These are phyloP conservation scores for Gamarada debralockiae DNA, from an alignment of 495 filamentous ascomycete species.

Conservation along the genomic window DNA sequence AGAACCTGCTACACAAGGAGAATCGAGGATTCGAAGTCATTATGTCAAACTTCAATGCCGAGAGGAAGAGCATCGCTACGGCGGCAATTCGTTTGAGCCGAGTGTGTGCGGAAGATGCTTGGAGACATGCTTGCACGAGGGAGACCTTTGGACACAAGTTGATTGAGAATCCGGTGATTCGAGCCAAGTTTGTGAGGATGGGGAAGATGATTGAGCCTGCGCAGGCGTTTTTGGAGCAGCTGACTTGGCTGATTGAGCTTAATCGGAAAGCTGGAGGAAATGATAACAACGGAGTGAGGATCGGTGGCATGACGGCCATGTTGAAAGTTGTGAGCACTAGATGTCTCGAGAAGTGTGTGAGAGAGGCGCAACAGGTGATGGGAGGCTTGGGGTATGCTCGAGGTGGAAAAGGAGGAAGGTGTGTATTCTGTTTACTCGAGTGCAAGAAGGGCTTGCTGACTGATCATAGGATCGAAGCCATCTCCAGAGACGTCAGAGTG, in stretches of 20 bases:
- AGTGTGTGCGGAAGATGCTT: constrained; percentile 45
- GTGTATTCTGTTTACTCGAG: neutral
- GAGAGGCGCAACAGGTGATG: constrained; percentile 29
- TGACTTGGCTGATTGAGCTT: constrained; percentile 27
- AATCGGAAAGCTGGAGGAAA: constrained; percentile 34
- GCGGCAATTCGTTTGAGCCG: constrained; percentile 40
- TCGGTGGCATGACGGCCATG: constrained; percentile 40
- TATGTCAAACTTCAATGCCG: constrained; percentile 50
- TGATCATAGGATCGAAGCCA: constrained; percentile 29
- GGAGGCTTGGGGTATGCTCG: constrained; percentile 30
- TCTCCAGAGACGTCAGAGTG: constrained; percentile 34
- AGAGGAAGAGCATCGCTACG: constrained; percentile 40
- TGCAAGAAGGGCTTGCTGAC: constrained; percentile 4
- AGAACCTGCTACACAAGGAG: constrained; percentile 40
- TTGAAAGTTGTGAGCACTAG: constrained; percentile 24
- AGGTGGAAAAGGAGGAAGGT: constrained; percentile 31
- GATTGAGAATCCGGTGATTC: constrained; percentile 42
- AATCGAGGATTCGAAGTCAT: constrained; percentile 46
- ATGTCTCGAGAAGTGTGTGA: constrained; percentile 24
- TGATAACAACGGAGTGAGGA: constrained; percentile 35
- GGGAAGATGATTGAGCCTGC: constrained; percentile 46
- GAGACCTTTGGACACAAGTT: constrained; percentile 47
- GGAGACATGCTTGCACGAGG: constrained; percentile 42
- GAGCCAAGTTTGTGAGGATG: constrained; percentile 45
- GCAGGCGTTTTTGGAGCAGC: constrained; percentile 45